A percentile compares a stretch with the other conserved stretches of the same genome.
These are phyloP conservation scores for Grifola frondosa DNA, from an alignment of 1,284 basidiomycete genomes.

Conservation along the genomic window DNA sequence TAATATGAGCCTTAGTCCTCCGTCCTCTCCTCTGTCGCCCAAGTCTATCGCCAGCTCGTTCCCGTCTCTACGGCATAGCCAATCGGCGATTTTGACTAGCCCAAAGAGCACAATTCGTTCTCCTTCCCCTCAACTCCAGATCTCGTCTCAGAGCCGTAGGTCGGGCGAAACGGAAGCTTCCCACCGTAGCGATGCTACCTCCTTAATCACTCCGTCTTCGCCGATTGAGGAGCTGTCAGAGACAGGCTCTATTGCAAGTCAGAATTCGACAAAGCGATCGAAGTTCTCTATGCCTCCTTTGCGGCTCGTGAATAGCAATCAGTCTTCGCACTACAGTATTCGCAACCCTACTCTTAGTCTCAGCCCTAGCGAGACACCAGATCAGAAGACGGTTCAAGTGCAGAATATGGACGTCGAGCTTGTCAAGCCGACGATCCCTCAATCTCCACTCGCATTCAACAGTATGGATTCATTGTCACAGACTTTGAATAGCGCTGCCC, in stretches of 20 bases:
- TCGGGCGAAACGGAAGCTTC: constrained; percentile 24
- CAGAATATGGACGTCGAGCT: constrained; percentile 80
- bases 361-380: constrained; percentile 33
- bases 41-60: constrained; percentile 1
- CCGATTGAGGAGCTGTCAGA: no score
- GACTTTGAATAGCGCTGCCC: constrained; percentile 33
- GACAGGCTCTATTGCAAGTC: no score
- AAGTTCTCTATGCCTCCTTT: constrained; percentile 41
- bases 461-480: constrained; percentile 50
- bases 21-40: constrained; percentile 7
- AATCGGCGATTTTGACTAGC: constrained; percentile 17
- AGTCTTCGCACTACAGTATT: constrained; percentile 7
- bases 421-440: constrained; percentile 54
- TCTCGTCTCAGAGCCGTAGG: no score
- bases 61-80: constrained; percentile 17
- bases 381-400: constrained; percentile 60
- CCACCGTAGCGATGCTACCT: constrained; percentile 22
- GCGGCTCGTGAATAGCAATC: constrained; percentile 14
- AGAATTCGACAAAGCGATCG: no score
- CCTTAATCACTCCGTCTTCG: no score
- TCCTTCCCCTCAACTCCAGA: constrained; percentile 14
- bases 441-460: constrained; percentile 43
- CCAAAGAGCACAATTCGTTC: constrained; percentile 5
- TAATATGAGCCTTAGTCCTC: constrained; percentile 4
- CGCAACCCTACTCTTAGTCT: constrained; percentile 37